phyloP scores from a whole-genome alignment of 257 asterid species.

The Cynanchum wilfordii region DNA sequence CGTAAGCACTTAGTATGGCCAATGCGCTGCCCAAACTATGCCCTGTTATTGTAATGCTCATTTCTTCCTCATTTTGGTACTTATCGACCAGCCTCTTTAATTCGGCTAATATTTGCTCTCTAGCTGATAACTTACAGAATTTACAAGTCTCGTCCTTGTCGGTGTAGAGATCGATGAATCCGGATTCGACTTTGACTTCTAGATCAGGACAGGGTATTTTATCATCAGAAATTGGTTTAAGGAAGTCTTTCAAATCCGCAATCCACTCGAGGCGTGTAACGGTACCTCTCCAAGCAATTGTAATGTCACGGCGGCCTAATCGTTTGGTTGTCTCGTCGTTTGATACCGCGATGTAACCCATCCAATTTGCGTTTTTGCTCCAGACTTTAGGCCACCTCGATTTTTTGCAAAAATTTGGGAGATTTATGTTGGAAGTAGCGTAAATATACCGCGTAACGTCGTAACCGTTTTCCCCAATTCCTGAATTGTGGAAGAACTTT shows the following conservation, averaged over 20 bases:
- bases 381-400: slow-evolving; percentile 26
- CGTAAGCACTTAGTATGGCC: slow-evolving; percentile 40
- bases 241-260: slow-evolving; percentile 22
- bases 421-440: slow-evolving; percentile 26
- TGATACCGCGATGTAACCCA: slow-evolving; percentile 31
- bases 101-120: slow-evolving; percentile 34
- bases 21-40: slow-evolving; percentile 42
- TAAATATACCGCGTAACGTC: slow-evolving; percentile 23
- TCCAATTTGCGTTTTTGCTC: slow-evolving; percentile 35
- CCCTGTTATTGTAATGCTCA: slow-evolving; percentile 40
- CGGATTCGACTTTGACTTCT: slow-evolving; percentile 30
- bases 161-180: slow-evolving; percentile 44
- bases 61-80: slow-evolving; percentile 25
- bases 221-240: slow-evolving; percentile 11
- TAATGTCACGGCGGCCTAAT: slow-evolving; percentile 20
- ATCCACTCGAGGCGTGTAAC: slow-evolving; percentile 28
- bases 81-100: slow-evolving; percentile 29
- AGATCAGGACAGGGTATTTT: slow-evolving; percentile 13
- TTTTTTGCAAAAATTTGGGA: slow-evolving; percentile 24
- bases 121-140: slow-evolving; percentile 30
- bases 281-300: slow-evolving; percentile 27
- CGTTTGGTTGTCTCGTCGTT: slow-evolving; percentile 18
- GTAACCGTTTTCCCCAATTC: slow-evolving; percentile 13
- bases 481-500: slow-evolving; percentile 20
- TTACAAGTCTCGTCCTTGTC: slow-evolving; percentile 30